A percentile compares a stretch with the other conserved stretches of the same genome.
These are phyloP conservation scores for Podila clonocystis DNA, from an alignment of 192 early-diverging fungal species.

Conservation along the genomic window DNA sequence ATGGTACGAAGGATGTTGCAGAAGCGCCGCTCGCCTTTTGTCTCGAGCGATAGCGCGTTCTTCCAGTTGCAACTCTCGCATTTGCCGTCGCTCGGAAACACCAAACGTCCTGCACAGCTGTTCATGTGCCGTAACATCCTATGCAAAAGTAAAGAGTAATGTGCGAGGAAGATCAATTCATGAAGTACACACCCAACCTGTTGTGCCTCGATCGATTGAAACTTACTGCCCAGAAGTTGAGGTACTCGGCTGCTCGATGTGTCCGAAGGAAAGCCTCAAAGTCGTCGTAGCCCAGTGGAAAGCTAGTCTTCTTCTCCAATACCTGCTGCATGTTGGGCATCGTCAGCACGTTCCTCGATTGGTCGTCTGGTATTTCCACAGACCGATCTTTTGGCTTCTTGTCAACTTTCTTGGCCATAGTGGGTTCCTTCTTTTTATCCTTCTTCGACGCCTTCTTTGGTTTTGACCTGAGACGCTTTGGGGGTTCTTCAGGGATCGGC, in stretches of 20 bases:
- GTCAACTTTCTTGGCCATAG: not conserved
- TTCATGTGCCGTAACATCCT: conserved; percentile 5
- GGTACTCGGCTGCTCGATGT: conserved; percentile 3
- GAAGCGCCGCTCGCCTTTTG: not conserved
- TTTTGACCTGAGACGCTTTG: not conserved
- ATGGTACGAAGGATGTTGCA: not conserved
- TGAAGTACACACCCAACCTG: not conserved
- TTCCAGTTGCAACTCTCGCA: not conserved
- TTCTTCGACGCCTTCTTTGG: not conserved
- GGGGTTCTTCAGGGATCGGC: not conserved
- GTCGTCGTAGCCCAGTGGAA: conserved; percentile 2
- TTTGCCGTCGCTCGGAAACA: not conserved
- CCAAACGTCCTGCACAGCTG: conserved; percentile 1
- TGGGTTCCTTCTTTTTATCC: not conserved
- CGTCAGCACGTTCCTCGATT: not conserved
- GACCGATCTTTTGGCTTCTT: not conserved
- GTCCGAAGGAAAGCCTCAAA: not conserved
- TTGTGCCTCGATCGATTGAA: not conserved
- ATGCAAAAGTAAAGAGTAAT: not conserved
- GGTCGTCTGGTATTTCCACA: not conserved
- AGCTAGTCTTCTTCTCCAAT: not conserved
- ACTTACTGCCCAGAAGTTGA: conserved; percentile 7
- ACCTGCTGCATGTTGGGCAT: not conserved
- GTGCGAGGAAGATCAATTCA: not conserved
- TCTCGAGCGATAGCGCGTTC: not conserved